Base-by-base conservation (phyloP, 2,329 filamentous ascomycete genomes). In the Didymella arachidicola region DNA sequence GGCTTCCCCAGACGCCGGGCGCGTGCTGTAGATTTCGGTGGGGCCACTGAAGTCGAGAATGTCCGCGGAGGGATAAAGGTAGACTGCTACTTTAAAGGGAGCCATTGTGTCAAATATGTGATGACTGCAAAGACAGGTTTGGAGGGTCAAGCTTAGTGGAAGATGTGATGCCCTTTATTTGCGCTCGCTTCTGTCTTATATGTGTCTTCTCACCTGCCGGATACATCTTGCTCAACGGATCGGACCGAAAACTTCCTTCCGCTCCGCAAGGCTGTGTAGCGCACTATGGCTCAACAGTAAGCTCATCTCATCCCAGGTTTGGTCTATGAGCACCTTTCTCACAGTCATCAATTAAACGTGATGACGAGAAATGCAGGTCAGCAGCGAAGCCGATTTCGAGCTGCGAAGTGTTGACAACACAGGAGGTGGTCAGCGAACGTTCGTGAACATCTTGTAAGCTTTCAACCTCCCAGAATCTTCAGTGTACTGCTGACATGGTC, bases 41-140 rank as follows among this genome's bases (percentile, higher is more conserved):
- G 78, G 78, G 1, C 75, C 78, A 25, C 70, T 67, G 57, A 79
- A 79, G 67, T 80, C 79, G 47, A 80, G 75, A 48, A 80, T 71
- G 56, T 80, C 78, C 26, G 70, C 76, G 11, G 70, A 63, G 3
- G 69, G 63, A 63, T 77, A 79, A 25, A 80, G 60, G 25, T 80
- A 66, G 1, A 78, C 68, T 18, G 73, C 78, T n/a, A 78, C 72
- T 54, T 73, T 73, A 70, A 74, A 74, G 26, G 68, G 63, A 14
- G 63, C 36, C 67, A 70, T 71, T 26, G 49, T 44, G 49, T 26
- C 4, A 8, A 25, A 3, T 32, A 32, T 38, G 22, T 30, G 14
- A 6, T 41, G n/a, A 25, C 2, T 1, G 3, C 3, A 49, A 14
- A 12, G 38, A 14, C 6, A 38, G 45, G 1, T 36, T 16, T 30